A percentile compares a stretch with the other conserved stretches of the same genome.
These are phyloP conservation scores for Zygoascus flipseniorum DNA, from an alignment of 805 yeast species.

Conservation along the genomic window DNA sequence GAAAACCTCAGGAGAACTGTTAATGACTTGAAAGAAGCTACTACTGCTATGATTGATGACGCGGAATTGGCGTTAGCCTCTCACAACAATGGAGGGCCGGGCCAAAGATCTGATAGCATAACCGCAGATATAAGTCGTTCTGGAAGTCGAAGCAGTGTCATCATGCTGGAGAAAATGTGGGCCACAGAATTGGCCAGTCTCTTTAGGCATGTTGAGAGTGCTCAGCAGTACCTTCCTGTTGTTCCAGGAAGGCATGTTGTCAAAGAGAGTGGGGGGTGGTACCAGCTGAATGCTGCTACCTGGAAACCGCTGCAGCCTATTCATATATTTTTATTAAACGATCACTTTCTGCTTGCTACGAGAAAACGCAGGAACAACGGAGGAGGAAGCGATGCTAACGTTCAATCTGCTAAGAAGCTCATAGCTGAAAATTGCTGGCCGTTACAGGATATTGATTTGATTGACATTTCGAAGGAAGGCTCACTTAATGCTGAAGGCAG, in stretches of 20 bases:
- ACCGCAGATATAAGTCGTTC: neutral
- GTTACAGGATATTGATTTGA: conserved; percentile 47
- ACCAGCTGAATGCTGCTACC: conserved; percentile 76
- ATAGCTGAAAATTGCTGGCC: conserved; percentile 78
- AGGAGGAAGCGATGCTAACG: conserved; percentile 19
- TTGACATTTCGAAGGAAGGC: conserved; percentile 27
- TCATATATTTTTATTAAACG: conserved; percentile 71
- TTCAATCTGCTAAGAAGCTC: conserved; percentile 32
- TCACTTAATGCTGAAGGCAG: conserved; percentile 16
- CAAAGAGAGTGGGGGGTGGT: conserved; percentile 77
- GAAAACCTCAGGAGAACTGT: conserved; percentile 52
- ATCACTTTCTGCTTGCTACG: conserved; percentile 65
- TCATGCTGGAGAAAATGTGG: conserved; percentile 76
- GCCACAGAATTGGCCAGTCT: conserved; percentile 58
- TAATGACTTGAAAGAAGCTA: conserved; percentile 49
- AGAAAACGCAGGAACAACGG: conserved; percentile 35
- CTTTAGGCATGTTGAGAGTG: conserved; percentile 84
- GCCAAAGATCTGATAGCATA: conserved; percentile 4
- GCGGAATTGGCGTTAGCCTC: conserved; percentile 35
- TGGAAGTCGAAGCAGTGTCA: conserved; percentile 47
- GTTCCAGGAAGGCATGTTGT: conserved; percentile 74
- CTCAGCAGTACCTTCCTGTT: conserved; percentile 68
- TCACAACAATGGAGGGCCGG: conserved; percentile 8
- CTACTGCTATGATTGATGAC: conserved; percentile 49
- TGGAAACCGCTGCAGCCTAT: conserved; percentile 71